Evolutionary conservation across 2,329 filamentous ascomycete genomes (phyloP), one percentile per base, ranked within the genome.

Genomic region (Cephalotrichum gorgonifer): DNA sequence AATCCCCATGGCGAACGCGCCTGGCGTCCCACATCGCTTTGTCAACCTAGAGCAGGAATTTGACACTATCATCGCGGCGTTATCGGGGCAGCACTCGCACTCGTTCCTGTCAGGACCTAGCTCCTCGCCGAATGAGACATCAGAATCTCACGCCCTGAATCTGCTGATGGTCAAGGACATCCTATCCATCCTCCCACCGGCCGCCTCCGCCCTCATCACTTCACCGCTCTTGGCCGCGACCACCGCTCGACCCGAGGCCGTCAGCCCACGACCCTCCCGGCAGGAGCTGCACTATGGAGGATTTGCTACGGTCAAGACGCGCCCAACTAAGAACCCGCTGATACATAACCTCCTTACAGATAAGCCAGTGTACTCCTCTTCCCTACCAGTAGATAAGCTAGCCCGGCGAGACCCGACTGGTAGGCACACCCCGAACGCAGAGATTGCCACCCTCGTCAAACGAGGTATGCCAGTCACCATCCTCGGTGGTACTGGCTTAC

Each of bases 321-420:
- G 76, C 50, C 70, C 69, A 43, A 73, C 70, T 50, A 75, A 77
- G 59, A 98, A 98, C 58, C 89, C 90, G 0, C 72, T 98, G 2
- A 93, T 98, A 43, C 89, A 98, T 66, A 97, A 96, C 58, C 79
- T 98, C 1, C 76, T 98, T 9, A 98, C 93, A 2, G 93, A 98
- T 66, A 94, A 95, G 59, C 91, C 93, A 0, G 78, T 90, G 14
- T 85, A 89, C 55, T 97, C 93, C 1, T 93, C 93, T 1, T 98
- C 93, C 1, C 72, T 98, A 0, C 93, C 93, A 0, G 74, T 82
- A 6, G 78, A 82, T 62, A 31, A 59, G 53, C 49, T 61, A 58
- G 7, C 20, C 28, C 15, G 49, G 51, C 8, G 47, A 50, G 27
- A 51, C 47, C 17, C 46, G 43, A 6, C 41, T 44, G 15, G 28